Base-by-base conservation (phyloP, 2,329 filamentous ascomycete genomes). In the Penicillium sp. region DNA sequence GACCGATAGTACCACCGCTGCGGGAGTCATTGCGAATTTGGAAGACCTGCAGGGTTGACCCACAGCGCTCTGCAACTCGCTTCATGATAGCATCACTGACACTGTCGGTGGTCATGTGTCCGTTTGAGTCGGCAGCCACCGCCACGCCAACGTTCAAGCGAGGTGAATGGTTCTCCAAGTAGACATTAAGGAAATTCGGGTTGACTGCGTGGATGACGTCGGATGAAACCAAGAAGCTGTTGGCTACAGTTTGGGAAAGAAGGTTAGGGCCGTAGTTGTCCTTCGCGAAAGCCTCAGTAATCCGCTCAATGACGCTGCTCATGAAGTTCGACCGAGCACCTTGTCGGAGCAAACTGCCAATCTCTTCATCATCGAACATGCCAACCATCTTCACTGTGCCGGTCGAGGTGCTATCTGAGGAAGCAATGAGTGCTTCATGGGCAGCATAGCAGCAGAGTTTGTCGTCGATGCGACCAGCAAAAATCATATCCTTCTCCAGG, bases 311-410 rank as follows among this genome's bases (percentile, higher is more conserved):
- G 23, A 88, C 83, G 35, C 83, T 81, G 38, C 90, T 88, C 53
- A 97, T 81, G 78, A 97, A 95, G 78, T 97, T 97, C 52, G 90
- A 87, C 49, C 84, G 82, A 6, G 94, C 94, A 57, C 94, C 94
- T 76, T 97, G 93, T 52, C 93, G 89, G 47, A 97, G 84, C 8
- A 91, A 80, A 26, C 89, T 95, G 57, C 94, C 94, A 57, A 99
- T 96, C 74, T 99, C 94, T 74, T 99, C 94, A 67, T 97, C 89
- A 69, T 97, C 94, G 68, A 97, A 97, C 65, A 97, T 86, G n/a
- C 88, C 91, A 34, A 94, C 90, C 51, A 97, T 80, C 75, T 95
- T 95, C 74, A 97, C 85, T 50, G 87, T 83, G n/a, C 86, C 73
- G 1, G 78, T 70, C 36, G 76, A 78, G 9, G 80, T 67, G 18